Evolutionary conservation across 2,329 filamentous ascomycete species (phyloP).

Genomic region (Colletotrichum musae): DNA sequence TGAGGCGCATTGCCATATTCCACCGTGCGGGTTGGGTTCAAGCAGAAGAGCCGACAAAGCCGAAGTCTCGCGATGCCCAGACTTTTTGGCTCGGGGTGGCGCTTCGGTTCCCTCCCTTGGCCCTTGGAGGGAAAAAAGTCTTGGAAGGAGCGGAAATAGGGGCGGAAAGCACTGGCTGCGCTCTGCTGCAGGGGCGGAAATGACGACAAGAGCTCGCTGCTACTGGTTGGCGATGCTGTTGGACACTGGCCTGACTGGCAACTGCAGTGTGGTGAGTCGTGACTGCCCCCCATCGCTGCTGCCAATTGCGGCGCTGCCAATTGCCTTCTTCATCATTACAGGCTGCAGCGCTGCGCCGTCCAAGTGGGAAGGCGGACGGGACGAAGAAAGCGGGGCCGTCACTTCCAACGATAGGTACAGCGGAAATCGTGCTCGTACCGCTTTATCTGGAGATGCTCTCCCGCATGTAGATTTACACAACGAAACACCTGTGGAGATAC

Average conservation of each 20-base stretch:
- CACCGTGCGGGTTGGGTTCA: not conserved
- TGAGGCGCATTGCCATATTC: conserved; percentile 5
- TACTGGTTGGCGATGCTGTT: not conserved
- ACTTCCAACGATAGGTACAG: no score
- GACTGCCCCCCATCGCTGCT: no score
- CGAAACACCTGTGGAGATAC: conserved; percentile 26
- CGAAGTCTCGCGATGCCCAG: conserved; percentile 28
- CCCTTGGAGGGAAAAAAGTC: conserved; percentile 11
- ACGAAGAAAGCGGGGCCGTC: no score
- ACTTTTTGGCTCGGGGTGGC: not conserved
- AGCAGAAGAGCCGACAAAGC: conserved; percentile 23
- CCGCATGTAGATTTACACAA: conserved; percentile 27
- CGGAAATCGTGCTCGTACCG: not conserved
- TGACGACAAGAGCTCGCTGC: conserved; percentile 20
- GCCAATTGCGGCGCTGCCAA: no score
- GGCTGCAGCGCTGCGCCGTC: no score
- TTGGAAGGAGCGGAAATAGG: conserved; percentile 39
- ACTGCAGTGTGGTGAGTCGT: no score
- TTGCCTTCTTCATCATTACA: no score
- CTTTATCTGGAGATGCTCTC: conserved; percentile 10
- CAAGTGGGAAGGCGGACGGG: no score
- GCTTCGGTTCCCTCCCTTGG: conserved; percentile 38
- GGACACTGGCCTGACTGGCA: no score
- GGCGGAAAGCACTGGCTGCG: not conserved
- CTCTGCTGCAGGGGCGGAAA: conserved; percentile 26